A percentile compares a stretch with the other conserved stretches of the same genome.
These are phyloP conservation scores for Nicotiana knightiana DNA, from an alignment of 257 asterid species.

Conservation along the genomic window DNA sequence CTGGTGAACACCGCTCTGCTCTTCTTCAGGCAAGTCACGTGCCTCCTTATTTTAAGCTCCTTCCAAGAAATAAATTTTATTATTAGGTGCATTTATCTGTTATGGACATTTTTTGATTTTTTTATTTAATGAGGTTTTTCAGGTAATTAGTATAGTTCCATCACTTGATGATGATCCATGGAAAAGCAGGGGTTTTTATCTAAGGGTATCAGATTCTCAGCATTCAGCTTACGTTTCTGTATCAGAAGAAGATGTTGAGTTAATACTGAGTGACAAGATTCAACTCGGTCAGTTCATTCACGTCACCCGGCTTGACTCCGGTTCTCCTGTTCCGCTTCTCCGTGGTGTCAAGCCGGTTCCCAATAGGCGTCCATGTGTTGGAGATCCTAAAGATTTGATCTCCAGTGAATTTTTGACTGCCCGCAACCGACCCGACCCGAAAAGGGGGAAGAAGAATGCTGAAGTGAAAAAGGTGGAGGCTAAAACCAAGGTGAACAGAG, in stretches of 20 bases:
- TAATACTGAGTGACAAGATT: slow-evolving; percentile 67
- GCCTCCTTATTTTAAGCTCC: neutral
- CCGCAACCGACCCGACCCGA: slow-evolving; percentile 29
- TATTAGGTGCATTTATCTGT: neutral
- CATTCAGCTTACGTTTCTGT: slow-evolving; percentile 92
- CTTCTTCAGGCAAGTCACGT: slow-evolving; percentile 62
- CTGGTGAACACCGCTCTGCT: slow-evolving; percentile 90
- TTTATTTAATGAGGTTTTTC: neutral
- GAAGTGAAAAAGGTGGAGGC: slow-evolving; percentile 38
- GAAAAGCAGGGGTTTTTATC: slow-evolving; percentile 81
- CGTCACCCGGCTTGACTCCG: slow-evolving; percentile 54
- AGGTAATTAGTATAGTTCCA: slow-evolving; percentile 88
- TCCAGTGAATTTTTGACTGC: slow-evolving; percentile 68
- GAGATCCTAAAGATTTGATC: slow-evolving; percentile 85
- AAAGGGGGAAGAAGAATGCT: slow-evolving; percentile 35
- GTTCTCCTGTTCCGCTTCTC: slow-evolving; percentile 88
- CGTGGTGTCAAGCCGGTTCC: slow-evolving; percentile 71
- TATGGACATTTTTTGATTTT: neutral
- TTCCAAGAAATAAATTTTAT: neutral
- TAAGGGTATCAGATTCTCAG: slow-evolving; percentile 91
- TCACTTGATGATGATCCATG: slow-evolving; percentile 88
- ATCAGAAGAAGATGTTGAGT: slow-evolving; percentile 63
- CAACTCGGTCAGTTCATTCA: slow-evolving; percentile 90
- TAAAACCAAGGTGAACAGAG: slow-evolving; percentile 8
- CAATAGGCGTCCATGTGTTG: slow-evolving; percentile 68